Conservation (phyloP, 2,329 filamentous ascomycete genomes). For the Trichoderma harzianum region DNA sequence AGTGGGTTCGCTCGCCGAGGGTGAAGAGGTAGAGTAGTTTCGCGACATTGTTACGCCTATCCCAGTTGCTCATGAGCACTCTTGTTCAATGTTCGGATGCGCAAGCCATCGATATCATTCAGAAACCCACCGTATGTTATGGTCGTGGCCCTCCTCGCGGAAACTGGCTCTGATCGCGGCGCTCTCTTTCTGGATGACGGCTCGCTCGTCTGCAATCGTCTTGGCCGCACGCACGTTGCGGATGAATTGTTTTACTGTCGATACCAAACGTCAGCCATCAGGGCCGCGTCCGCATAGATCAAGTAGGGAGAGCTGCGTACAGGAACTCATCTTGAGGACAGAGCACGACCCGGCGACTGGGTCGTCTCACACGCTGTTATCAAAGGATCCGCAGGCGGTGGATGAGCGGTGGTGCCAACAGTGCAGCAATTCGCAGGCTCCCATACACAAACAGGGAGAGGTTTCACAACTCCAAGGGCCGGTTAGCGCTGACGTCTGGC, state of each 20-base stretch:
- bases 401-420: neutral
- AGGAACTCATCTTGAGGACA: slow-evolving; percentile 38
- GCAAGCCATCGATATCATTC: slow-evolving; percentile 9
- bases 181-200: slow-evolving; percentile 98
- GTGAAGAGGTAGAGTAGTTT: slow-evolving; percentile 98
- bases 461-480: neutral
- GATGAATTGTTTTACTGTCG: slow-evolving; percentile 96
- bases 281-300: neutral
- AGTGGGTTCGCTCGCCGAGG: slow-evolving; percentile 93
- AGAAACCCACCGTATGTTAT: slow-evolving; percentile 71
- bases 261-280: slow-evolving; percentile 7
- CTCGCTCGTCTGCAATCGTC: slow-evolving; percentile 97
- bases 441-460: neutral
- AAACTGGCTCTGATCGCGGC: slow-evolving; percentile 97
- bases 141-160: slow-evolving; percentile 92
- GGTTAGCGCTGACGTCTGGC: slow-evolving; percentile 1
- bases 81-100: neutral
- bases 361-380: slow-evolving; percentile 28
- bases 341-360: slow-evolving; percentile 32
- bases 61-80: slow-evolving; percentile 2
- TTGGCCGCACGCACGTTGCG: slow-evolving; percentile 98
- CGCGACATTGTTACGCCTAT: slow-evolving; percentile 94
- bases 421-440: neutral
- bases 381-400: slow-evolving; percentile 22
- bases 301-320: slow-evolving; percentile 27